Evolutionary conservation across 345 rosid species (phyloP).

Genomic region (Camelina laxa): DNA sequence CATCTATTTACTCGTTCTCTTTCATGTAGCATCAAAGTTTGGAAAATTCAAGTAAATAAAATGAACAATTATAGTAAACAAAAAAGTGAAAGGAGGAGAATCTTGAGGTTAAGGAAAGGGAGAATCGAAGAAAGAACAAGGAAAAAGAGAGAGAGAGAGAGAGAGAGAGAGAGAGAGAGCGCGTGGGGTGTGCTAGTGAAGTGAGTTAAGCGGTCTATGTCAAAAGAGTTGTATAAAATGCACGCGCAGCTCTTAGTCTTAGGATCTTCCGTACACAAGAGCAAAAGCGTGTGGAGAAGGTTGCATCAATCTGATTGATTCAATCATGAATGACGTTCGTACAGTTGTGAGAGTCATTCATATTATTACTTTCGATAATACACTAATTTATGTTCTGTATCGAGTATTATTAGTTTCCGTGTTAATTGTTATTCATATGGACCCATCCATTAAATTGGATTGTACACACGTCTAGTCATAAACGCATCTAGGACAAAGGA

Average conservation of each 20-base stretch:
- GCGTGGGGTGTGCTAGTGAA: not conserved
- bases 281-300: slow-evolving; percentile 43
- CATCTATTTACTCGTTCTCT: not conserved
- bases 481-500: slow-evolving; percentile 31
- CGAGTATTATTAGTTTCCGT: slow-evolving; percentile 8
- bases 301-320: slow-evolving; percentile 17
- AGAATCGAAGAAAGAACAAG: slow-evolving; percentile 27
- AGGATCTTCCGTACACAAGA: slow-evolving; percentile 43
- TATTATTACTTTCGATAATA: too few species aligned
- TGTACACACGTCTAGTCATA: slow-evolving; percentile 40
- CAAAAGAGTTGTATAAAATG: slow-evolving; percentile 11
- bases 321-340: slow-evolving; percentile 31
- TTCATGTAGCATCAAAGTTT: not conserved
- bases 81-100: slow-evolving; percentile 11
- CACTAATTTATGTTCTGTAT: not conserved
- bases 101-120: slow-evolving; percentile 15
- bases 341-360: slow-evolving; percentile 30
- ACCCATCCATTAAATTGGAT: slow-evolving; percentile 34
- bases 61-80: slow-evolving; percentile 20
- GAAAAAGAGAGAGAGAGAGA: slow-evolving; percentile 7
- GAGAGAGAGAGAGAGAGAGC: not conserved
- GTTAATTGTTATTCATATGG: slow-evolving; percentile 25
- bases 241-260: slow-evolving; percentile 26
- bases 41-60: slow-evolving; percentile 10
- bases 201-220: slow-evolving; percentile 30